phyloP scores from a whole-genome alignment of 768 basidiomycete genomes.

The Grammothele lineata region DNA sequence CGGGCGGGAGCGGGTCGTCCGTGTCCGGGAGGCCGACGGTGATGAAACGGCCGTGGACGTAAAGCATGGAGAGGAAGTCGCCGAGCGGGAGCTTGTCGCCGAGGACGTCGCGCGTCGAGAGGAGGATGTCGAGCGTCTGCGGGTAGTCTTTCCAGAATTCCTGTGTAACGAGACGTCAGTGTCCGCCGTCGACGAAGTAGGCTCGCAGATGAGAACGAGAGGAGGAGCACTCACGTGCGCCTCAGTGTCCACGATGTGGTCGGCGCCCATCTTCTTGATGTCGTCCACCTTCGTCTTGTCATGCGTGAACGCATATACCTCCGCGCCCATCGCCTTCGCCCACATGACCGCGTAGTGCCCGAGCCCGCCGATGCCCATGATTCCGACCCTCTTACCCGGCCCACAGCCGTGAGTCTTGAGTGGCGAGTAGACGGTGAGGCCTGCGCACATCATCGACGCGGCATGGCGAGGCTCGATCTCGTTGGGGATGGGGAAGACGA shows the following conservation, averaged over 20 bases:
- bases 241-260: constrained; percentile 44
- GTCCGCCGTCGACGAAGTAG: too few relatives aligned
- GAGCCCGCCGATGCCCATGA: constrained; percentile 64
- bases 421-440: constrained; percentile 62
- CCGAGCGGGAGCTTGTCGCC: constrained; percentile 21
- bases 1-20: constrained; percentile 30
- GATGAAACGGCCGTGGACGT: constrained; percentile 50
- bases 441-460: constrained; percentile 63
- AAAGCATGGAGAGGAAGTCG: constrained; percentile 39
- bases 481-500: constrained; percentile 57
- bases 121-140: constrained; percentile 47
- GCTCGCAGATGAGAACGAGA: background rate
- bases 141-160: constrained; percentile 34
- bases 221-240: constrained; percentile 6
- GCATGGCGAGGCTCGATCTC: constrained; percentile 46
- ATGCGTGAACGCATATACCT: constrained; percentile 58
- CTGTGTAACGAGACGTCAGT: too few relatives aligned
- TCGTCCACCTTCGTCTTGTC: constrained; percentile 49
- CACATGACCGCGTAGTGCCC: constrained; percentile 39
- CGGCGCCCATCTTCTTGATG: constrained; percentile 54
- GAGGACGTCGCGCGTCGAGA: constrained; percentile 27
- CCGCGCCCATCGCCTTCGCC: constrained; percentile 51
- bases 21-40: constrained; percentile 55
- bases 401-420: constrained; percentile 49
- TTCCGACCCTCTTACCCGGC: constrained; percentile 60